These are phyloP conservation scores for Iris pallida DNA, from an alignment of 116 monocot species.

Conservation along the genomic window DNA sequence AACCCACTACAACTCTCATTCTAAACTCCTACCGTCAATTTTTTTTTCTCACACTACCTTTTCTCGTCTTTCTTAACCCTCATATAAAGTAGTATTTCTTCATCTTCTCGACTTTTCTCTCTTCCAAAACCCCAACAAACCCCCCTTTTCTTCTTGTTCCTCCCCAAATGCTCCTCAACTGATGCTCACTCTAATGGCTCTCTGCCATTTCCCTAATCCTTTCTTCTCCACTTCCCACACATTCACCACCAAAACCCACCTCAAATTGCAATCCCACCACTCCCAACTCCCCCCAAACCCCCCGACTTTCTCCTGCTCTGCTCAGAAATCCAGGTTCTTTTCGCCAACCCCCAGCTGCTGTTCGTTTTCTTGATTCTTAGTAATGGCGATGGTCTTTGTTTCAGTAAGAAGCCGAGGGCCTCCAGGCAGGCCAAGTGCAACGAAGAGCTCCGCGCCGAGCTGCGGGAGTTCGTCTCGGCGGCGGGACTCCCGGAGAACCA, in stretches of 20 bases:
- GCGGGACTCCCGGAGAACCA: constrained; percentile 39
- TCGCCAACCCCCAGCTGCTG: not conserved
- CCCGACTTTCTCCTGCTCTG: constrained; percentile 15
- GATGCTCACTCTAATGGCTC: constrained; percentile 5
- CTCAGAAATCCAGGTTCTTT: constrained; percentile 38
- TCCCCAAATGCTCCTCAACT: not conserved
- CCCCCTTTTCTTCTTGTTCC: not conserved
- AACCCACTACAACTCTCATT: no score
- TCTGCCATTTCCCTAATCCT: constrained; percentile 9
- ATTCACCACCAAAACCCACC: constrained; percentile 2
- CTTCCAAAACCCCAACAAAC: not conserved
- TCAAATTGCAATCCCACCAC: constrained; percentile 8
- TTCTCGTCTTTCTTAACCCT: no score
- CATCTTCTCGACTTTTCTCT: not conserved
- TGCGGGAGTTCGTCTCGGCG: constrained; percentile 37
- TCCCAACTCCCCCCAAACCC: constrained; percentile 5
- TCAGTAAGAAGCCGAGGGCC: constrained; percentile 20
- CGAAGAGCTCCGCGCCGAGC: constrained; percentile 44
- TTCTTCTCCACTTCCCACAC: not conserved
- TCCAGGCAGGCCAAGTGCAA: constrained; percentile 36
- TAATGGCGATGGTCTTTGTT: not conserved
- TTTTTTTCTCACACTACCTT: no score
- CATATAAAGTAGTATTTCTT: not conserved
- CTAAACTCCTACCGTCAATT: no score
- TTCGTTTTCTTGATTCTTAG: constrained; percentile 1